Percentiles rank a stretch among this genome's conserved stretches.
phyloP scores from a whole-genome alignment of 1,139 yeast genomes.

The Diutina rugosa region DNA sequence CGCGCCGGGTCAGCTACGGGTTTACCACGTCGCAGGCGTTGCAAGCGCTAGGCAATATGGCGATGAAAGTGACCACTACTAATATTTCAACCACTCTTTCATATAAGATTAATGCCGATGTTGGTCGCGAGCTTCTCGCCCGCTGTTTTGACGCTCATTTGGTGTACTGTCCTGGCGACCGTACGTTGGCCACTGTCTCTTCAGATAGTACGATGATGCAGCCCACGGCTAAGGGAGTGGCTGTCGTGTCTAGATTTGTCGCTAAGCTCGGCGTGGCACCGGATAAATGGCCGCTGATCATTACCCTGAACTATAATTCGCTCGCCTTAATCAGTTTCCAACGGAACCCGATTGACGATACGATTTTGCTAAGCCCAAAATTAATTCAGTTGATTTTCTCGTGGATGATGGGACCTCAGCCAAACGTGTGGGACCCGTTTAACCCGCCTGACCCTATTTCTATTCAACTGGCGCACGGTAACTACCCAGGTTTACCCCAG shows the following conservation, averaged over 20 bases:
- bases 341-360: constrained; percentile 46
- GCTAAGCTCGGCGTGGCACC: constrained; percentile 39
- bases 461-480: background rate
- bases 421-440: constrained; percentile 35
- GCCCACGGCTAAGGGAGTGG: constrained; percentile 88
- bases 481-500: background rate
- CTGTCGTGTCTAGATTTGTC: constrained; percentile 51
- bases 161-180: constrained; percentile 64
- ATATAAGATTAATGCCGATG: constrained; percentile 40
- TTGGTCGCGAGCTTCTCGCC: constrained; percentile 38
- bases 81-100: constrained; percentile 47
- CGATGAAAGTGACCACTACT: constrained; percentile 32
- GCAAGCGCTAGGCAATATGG: constrained; percentile 33
- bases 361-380: constrained; percentile 50
- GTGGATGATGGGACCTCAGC: constrained; percentile 49
- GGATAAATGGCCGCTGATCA: constrained; percentile 26
- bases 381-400: constrained; percentile 55
- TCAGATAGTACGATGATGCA: constrained; percentile 37
- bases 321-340: constrained; percentile 64
- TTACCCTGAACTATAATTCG: constrained; percentile 48
- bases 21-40: constrained; percentile 45
- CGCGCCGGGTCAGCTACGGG: constrained; percentile 25
- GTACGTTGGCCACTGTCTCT: constrained; percentile 28
- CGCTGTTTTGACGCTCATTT: constrained; percentile 55
- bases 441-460: background rate